Base-by-base conservation (phyloP, 345 rosid species). In the Sisymbrium altissimum region DNA sequence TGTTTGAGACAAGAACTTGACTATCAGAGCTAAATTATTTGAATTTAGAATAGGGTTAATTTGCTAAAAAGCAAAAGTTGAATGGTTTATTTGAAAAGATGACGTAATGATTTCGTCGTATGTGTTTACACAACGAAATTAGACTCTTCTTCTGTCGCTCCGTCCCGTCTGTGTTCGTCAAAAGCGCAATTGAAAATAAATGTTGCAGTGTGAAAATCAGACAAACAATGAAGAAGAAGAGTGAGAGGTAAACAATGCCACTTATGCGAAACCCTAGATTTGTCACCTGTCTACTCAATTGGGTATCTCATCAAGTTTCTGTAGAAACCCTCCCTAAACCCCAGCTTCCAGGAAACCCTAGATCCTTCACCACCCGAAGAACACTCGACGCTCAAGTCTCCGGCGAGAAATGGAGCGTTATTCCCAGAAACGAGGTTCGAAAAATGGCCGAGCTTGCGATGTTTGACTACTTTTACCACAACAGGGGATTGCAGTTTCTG, bases 401-500 rank as follows among this genome's bases (percentile, higher is more conserved):
- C 39, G 59, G 40, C 39, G 65, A 39, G 53, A 18, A 59, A 29
- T 25, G 49, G 36, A 46, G 45, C 55, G 64, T 21, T 14, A 17
- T 48, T 1, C 40, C 54, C 36, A 58, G 61, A 53, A 69, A 36
- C 23, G 63, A 33, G 78, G 57, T 64, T 32, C 79, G 77, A 0
- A 78, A 30, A 54, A 17, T 77, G 39, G 89, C 88, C 5, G 83
- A 88, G 74, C 82, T 79, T 66, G 97, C 91, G 2, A 78, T 94
- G 63, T 66, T 84, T 18, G 96, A 91, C 40, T 94, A 89, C 76
- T 78, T 94, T 43, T 85, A 89, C 73, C 53, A 53, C 60, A 94
- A 88, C 54, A 85, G 97, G 61, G 83, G 78, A 73, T 72, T 94
- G 14, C 86, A 70, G 68, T 94, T 80, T 48, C 36, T 53, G 56